Base-by-base conservation (phyloP, 2,329 filamentous ascomycete species). In the Diaporthe capsici region DNA sequence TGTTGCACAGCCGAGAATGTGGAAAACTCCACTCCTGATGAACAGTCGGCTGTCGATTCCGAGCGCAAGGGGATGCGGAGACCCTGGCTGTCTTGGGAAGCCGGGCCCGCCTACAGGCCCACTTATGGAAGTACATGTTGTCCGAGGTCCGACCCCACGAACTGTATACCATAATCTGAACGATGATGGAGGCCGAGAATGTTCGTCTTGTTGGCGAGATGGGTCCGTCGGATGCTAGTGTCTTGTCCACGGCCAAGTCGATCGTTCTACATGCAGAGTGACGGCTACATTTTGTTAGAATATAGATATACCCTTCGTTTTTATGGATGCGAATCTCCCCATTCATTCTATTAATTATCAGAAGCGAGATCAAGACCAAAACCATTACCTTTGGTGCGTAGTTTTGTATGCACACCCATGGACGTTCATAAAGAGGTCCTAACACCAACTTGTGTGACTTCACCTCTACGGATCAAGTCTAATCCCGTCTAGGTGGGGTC, bases 91-190 rank as follows among this genome's bases (percentile, higher is more conserved):
- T 61, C 37, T 61, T 61, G 37, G 58, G 58, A 61, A 61, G n/a
- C 58, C 58, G 28, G 58, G 4, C 3, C 57, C 57, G 57, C 20
- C 34, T 9, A 39, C 57, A 25, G 57, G 58, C 58, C 58, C 58
- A 42, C 34, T 28, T 17, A 17, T 42, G 58, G 58, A 61, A 61
- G 37, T 42, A 25, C 25, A 42, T 42, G 58, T 61, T 61, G 58
- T 61, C 58, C 58, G 58, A 61, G 58, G 37, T 42, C 58, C 58
- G 58, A 61, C 58, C 37, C 20, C 58, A 61, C 58, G 34, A 42
- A 28, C 58, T 61, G 37, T 61, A 28, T 37, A 22, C 57, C 31
- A 37, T 0, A 42, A 47, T 3, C 3, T 63, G 60, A 13, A 17
- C 15, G 13, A 39, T 25, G 58, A 28, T 42, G 58, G n/a, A 28